Evolutionary conservation across 306 rosid species (phyloP), one percentile per base, ranked within the genome.

Genomic region (Quercus gilva): DNA sequence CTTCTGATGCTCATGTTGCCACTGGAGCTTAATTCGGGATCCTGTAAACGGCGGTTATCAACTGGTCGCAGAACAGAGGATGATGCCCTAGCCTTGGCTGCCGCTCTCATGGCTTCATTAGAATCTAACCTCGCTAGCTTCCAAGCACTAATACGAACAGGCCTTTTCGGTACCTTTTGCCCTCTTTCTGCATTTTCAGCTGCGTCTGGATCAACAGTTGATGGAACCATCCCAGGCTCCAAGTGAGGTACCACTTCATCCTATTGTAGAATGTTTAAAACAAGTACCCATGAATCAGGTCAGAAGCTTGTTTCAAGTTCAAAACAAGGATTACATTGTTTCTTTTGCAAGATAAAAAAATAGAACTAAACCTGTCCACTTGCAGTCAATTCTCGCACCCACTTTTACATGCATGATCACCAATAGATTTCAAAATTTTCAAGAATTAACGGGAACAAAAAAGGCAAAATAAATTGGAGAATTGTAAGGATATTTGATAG

Each of bases 141-240:
- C 99, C 97, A 92, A 80, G 98, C 97, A 85, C 95, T 95, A 71
- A 87, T 79, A 68, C 97, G 99, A 76, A 95, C 90, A 49, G 97
- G 90, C 85, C 88, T 89, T 89, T 90, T 92, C 0, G 92, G 92
- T 74, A 79, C 76, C 76, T 79, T 95, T 72, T 76, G 92, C 63
- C 87, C 96, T 82, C 94, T 84, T 78, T 95, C 99, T 57, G 89
- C 84, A 23, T 76, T 80, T 74, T 93, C 98, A 68, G 93, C 81
- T 43, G 97, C 97, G 80, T 95, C 99, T 35, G 99, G 99, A 86
- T 95, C 99, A 59, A 95, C 86, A 41, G 99, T 95, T 43, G 99
- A 95, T 14, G 98, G 99, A 45, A 91, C 81, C 99, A 91, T 95
- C 85, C 99, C 97, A 21, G 99, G 99, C 85, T 95, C 99, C 91